phyloP scores from a whole-genome alignment of 1,139 yeast species.

The Yamadazyma pseudoaaseri region DNA sequence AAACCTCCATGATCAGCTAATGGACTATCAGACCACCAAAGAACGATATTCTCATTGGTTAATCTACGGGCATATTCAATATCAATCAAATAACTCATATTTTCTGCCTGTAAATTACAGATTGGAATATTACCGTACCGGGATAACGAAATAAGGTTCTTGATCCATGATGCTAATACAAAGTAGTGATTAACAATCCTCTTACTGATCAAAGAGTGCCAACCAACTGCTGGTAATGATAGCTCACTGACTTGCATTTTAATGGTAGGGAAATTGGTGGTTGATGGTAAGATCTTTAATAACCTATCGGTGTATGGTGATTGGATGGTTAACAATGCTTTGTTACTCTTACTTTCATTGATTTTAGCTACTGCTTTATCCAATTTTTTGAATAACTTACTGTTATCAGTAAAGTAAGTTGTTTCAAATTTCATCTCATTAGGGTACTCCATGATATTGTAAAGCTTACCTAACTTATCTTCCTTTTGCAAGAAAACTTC shows the following conservation, averaged over 20 bases:
- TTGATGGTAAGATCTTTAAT: slow-evolving; percentile 39
- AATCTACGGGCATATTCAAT: slow-evolving; percentile 81
- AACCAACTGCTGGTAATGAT: slow-evolving; percentile 74
- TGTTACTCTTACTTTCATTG: slow-evolving; percentile 68
- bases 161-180: slow-evolving; percentile 72
- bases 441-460: slow-evolving; percentile 51
- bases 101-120: slow-evolving; percentile 78
- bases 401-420: slow-evolving; percentile 46
- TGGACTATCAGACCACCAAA: slow-evolving; percentile 93
- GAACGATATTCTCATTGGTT: slow-evolving; percentile 59
- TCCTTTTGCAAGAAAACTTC: slow-evolving; percentile 50
- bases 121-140: slow-evolving; percentile 79
- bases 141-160: slow-evolving; percentile 63
- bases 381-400: slow-evolving; percentile 53
- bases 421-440: slow-evolving; percentile 52
- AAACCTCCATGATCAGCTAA: slow-evolving; percentile 85
- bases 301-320: slow-evolving; percentile 60
- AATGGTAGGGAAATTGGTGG: slow-evolving; percentile 64
- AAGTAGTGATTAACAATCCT: slow-evolving; percentile 70
- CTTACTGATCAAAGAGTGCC: slow-evolving; percentile 76
- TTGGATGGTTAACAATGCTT: slow-evolving; percentile 67
- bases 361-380: slow-evolving; percentile 54
- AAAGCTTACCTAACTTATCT: slow-evolving; percentile 41
- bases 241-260: slow-evolving; percentile 56
- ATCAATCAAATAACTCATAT: slow-evolving; percentile 78